These are phyloP conservation scores for Russula griseocarnosa DNA, from an alignment of 768 basidiomycete genomes.

Conservation along the genomic window DNA sequence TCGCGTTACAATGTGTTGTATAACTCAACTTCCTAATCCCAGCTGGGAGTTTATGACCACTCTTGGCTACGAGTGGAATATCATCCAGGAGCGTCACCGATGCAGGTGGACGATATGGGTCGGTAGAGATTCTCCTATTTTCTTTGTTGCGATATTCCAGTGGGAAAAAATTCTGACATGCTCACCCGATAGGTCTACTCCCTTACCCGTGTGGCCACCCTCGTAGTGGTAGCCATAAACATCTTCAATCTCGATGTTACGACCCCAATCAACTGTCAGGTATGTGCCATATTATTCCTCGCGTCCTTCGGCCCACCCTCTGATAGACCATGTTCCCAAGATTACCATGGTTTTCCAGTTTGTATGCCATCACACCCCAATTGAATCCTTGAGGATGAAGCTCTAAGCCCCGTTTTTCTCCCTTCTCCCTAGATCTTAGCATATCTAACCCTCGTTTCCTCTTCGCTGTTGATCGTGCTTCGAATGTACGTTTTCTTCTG, in stretches of 20 bases:
- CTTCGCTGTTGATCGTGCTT: constrained; percentile 10
- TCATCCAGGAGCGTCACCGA: background rate
- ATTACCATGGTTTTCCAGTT: background rate
- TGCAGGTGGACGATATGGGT: constrained; percentile 21
- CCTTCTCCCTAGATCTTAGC: background rate
- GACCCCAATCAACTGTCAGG: constrained; percentile 14
- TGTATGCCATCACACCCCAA: background rate
- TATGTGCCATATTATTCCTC: background rate
- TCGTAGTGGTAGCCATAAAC: background rate
- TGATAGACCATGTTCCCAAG: background rate
- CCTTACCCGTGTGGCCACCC: constrained; percentile 4
- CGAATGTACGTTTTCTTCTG: constrained; percentile 11
- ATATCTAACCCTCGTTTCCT: background rate
- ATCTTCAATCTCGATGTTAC: background rate
- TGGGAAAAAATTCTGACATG: background rate
- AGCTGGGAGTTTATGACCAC: constrained; percentile 1
- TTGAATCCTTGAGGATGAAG: background rate
- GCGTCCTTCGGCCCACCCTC: background rate
- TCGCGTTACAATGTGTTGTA: too few species aligned
- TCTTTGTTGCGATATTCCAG: background rate
- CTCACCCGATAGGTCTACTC: constrained; percentile 13
- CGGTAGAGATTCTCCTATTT: background rate
- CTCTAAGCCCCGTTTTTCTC: background rate
- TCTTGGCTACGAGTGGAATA: background rate
- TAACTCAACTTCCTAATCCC: background rate